Percentiles rank a stretch among this genome's conserved stretches.
Conservation (phyloP, 768 basidiomycete species). For the Pulveroboletus frians region DNA sequence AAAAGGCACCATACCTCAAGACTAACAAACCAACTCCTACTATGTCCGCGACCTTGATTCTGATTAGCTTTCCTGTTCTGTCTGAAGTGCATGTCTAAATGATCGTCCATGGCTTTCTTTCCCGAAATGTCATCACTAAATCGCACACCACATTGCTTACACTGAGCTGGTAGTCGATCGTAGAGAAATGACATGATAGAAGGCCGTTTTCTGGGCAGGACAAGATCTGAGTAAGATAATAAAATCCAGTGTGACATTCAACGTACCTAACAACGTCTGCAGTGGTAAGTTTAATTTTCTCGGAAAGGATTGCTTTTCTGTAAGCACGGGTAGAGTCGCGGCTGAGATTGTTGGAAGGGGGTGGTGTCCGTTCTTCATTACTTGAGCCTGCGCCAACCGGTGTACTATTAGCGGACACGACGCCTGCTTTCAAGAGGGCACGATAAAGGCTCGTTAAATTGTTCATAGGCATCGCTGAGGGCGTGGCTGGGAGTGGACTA, state of each 20-base stretch:
- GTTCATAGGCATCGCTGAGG: constrained; percentile 21
- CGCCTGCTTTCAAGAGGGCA: constrained; percentile 74
- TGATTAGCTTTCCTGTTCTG: constrained; percentile 83
- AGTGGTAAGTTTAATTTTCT: constrained; percentile 57
- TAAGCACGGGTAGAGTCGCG: constrained; percentile 54
- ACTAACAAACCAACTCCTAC: constrained; percentile 83
- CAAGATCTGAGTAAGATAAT: background rate
- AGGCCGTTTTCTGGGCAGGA: constrained; percentile 42
- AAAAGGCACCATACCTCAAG: constrained; percentile 57
- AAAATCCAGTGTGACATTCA: constrained; percentile 14
- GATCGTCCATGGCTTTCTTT: constrained; percentile 75
- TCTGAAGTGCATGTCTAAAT: constrained; percentile 95
- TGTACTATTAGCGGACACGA: constrained; percentile 54
- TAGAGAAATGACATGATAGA: constrained; percentile 65
- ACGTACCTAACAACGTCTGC: constrained; percentile 67
- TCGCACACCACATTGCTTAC: constrained; percentile 90
- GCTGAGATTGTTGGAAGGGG: constrained; percentile 33
- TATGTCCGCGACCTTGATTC: constrained; percentile 77
- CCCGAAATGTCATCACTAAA: constrained; percentile 70
- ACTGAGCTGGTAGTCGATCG: constrained; percentile 70
- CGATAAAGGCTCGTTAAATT: constrained; percentile 58
- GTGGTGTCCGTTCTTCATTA: constrained; percentile 25
- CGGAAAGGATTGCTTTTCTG: constrained; percentile 51
- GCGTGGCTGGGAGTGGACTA: constrained; percentile 19
- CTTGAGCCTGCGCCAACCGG: constrained; percentile 44